These are phyloP conservation scores for Mallotus repandus DNA, from an alignment of 441 rosid species.

Conservation along the genomic window DNA sequence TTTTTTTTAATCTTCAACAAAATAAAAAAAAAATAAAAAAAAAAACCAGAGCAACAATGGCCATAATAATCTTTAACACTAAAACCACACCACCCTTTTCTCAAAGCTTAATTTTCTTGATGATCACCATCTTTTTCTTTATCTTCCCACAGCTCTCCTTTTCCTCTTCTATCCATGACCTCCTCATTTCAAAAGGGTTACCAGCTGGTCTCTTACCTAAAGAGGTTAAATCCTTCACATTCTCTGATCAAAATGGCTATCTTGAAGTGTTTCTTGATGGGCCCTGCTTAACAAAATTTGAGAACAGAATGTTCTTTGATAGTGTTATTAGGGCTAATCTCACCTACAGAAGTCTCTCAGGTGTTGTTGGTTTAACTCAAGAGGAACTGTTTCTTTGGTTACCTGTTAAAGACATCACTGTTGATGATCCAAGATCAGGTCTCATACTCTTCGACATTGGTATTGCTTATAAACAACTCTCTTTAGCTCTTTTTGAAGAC, in stretches of 20 bases:
- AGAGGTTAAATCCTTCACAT: constrained; percentile 53
- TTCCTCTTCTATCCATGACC: constrained; percentile 46
- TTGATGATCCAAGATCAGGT: constrained; percentile 77
- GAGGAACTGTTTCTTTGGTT: constrained; percentile 89
- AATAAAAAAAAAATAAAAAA: neutral
- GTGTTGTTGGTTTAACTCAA: constrained; percentile 69
- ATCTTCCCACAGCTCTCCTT: constrained; percentile 13
- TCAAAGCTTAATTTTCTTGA: constrained; percentile 23
- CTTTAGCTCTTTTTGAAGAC: constrained; percentile 79
- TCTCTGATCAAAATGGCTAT: constrained; percentile 45
- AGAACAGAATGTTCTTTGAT: constrained; percentile 65
- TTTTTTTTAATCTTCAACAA: neutral
- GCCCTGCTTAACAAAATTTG: constrained; percentile 76
- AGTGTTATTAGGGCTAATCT: constrained; percentile 74
- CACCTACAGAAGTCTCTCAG: constrained; percentile 67
- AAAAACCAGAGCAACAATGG: constrained; percentile 32
- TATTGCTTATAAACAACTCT: constrained; percentile 73
- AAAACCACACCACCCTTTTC: constrained; percentile 1
- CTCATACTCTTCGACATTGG: constrained; percentile 78
- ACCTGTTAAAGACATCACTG: constrained; percentile 76
- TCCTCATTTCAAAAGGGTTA: constrained; percentile 70
- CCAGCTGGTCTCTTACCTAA: constrained; percentile 84
- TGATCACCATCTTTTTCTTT: constrained; percentile 11
- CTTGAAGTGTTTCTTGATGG: constrained; percentile 61
- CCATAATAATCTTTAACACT: neutral